These are phyloP conservation scores for Picochlorum sp. DNA, from an alignment of 139 green algal genomes.

Conservation along the genomic window DNA sequence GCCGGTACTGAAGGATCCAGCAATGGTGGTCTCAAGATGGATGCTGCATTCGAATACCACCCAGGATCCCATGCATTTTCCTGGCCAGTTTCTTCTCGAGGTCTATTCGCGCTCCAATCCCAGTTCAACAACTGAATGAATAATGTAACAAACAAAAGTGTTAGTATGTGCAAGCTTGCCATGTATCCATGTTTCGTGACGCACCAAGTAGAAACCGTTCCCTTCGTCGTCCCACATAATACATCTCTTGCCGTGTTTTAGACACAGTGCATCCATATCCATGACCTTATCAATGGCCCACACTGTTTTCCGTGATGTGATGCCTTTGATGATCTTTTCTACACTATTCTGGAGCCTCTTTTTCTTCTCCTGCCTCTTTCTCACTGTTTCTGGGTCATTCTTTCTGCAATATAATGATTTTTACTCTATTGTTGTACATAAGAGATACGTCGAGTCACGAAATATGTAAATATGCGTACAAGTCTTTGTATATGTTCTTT, in stretches of 20 bases:
- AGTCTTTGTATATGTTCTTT: not conserved
- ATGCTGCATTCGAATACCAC: conserved; percentile 18
- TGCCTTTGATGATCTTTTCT: conserved; percentile 1
- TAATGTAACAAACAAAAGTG: not conserved
- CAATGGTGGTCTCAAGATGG: conserved; percentile 17
- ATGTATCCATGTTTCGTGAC: not conserved
- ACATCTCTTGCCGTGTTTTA: conserved; percentile 18
- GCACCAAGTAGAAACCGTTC: conserved; percentile 25
- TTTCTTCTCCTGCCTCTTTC: not conserved
- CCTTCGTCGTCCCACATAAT: conserved; percentile 32
- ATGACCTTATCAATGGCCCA: conserved; percentile 6
- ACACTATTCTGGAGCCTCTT: conserved; percentile 8
- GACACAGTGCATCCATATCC: conserved; percentile 17
- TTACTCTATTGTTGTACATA: no score
- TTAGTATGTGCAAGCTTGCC: no score
- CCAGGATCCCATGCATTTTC: not conserved
- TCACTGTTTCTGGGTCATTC: conserved; percentile 19
- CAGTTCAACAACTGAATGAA: conserved; percentile 26
- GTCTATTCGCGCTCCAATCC: conserved; percentile 29
- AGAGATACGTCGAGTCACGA: no score
- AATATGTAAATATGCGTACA: no score
- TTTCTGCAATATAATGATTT: conserved; percentile 8
- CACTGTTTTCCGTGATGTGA: not conserved
- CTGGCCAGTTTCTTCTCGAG: not conserved
- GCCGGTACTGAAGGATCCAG: conserved; percentile 10